Percentiles rank a stretch among this genome's conserved stretches.
These are phyloP conservation scores for Pistacia vera DNA, from an alignment of 345 rosid species.

Conservation along the genomic window DNA sequence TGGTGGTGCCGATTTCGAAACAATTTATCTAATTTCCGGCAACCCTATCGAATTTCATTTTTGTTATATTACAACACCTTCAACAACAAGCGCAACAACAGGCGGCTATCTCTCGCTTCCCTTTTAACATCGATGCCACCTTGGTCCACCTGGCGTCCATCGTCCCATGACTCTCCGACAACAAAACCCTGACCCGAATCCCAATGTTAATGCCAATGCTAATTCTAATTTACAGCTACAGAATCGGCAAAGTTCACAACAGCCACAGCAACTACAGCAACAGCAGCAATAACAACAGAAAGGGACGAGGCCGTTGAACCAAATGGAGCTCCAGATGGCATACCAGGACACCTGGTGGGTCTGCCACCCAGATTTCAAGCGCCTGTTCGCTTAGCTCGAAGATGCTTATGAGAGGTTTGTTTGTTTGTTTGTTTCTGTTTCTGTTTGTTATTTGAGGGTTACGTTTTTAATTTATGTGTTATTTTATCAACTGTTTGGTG, in stretches of 20 bases:
- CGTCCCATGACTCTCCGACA: slow-evolving; percentile 24
- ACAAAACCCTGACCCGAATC: slow-evolving; percentile 2
- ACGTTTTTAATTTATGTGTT: neutral
- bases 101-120: slow-evolving; percentile 91
- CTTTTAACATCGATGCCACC: slow-evolving; percentile 86
- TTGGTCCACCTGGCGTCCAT: slow-evolving; percentile 59
- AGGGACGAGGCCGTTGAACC: slow-evolving; percentile 65
- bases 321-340: slow-evolving; percentile 81
- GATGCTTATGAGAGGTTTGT: slow-evolving; percentile 93
- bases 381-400: slow-evolving; percentile 81
- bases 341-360: slow-evolving; percentile 98
- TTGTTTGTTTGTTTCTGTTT: too few relatives aligned
- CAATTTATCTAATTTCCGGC: too few relatives aligned
- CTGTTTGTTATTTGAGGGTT: neutral
- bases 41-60: neutral
- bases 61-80: slow-evolving; percentile 60
- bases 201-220: slow-evolving; percentile 20
- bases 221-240: slow-evolving; percentile 30
- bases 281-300: slow-evolving; percentile 57
- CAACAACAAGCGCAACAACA: slow-evolving; percentile 48
- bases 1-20: too few relatives aligned
- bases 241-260: slow-evolving; percentile 23
- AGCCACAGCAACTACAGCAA: slow-evolving; percentile 31
- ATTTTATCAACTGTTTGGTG: neutral
- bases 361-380: slow-evolving; percentile 86